Percentiles rank a stretch among this genome's conserved stretches.
These are phyloP conservation scores for Dothistroma septosporum DNA, from an alignment of 2,329 filamentous ascomycete species.

Conservation along the genomic window DNA sequence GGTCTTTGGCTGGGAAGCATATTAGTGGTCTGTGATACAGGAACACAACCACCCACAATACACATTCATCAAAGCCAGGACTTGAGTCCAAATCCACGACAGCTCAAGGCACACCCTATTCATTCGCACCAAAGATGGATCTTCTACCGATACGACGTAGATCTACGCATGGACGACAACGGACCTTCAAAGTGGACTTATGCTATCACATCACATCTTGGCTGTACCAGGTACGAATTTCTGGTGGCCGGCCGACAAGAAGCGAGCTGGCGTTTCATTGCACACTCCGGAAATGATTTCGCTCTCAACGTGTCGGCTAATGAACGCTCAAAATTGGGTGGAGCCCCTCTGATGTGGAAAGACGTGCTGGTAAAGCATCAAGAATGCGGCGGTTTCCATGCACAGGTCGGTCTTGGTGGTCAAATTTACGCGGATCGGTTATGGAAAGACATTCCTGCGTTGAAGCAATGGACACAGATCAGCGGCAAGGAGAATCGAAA, in stretches of 20 bases:
- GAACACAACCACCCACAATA: slow-evolving; percentile 82
- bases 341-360: slow-evolving; percentile 96
- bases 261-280: slow-evolving; percentile 90
- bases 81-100: slow-evolving; percentile 81
- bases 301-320: slow-evolving; percentile 79
- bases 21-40: slow-evolving; percentile 82
- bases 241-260: slow-evolving; percentile 86
- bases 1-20: slow-evolving; percentile 92
- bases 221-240: slow-evolving; percentile 98
- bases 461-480: slow-evolving; percentile 93
- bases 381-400: slow-evolving; percentile 92
- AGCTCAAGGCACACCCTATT: slow-evolving; percentile 77
- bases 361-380: slow-evolving; percentile 96
- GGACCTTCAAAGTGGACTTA: slow-evolving; percentile 89
- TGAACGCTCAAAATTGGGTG: slow-evolving; percentile 80
- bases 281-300: slow-evolving; percentile 95
- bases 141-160: slow-evolving; percentile 92
- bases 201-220: slow-evolving; percentile 91
- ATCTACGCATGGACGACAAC: slow-evolving; percentile 80
- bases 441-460: slow-evolving; percentile 90
- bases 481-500: slow-evolving; percentile 90
- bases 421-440: slow-evolving; percentile 94
- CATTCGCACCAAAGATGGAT: slow-evolving; percentile 88
- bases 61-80: slow-evolving; percentile 89
- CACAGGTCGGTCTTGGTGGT: slow-evolving; percentile 84